These are phyloP conservation scores for Globisporangium irregulare DNA, from an alignment of 352 stramenopile species.

Conservation along the genomic window DNA sequence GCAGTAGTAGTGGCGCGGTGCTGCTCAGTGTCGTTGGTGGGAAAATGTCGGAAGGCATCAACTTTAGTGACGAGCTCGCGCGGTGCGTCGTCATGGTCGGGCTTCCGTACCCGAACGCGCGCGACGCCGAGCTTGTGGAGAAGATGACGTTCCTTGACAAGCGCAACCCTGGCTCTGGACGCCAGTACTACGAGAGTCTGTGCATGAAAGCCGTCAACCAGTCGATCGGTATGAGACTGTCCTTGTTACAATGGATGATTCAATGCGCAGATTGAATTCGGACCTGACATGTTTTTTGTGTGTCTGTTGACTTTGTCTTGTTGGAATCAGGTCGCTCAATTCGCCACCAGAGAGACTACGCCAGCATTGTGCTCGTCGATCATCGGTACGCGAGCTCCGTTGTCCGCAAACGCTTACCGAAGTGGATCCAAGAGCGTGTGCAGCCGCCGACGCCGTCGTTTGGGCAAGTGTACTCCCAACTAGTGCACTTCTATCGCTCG, in stretches of 20 bases:
- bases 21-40: conserved; percentile 98
- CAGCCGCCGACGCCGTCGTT: conserved; percentile 56
- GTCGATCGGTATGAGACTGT: conserved; percentile 87
- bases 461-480: conserved; percentile 64
- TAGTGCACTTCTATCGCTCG: conserved; percentile 75
- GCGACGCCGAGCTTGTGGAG: conserved; percentile 95
- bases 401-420: conserved; percentile 64
- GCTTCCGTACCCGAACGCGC: conserved; percentile 97
- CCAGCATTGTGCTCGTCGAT: conserved; percentile 96
- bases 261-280: not conserved
- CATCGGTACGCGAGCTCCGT: conserved; percentile 84
- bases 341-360: conserved; percentile 97
- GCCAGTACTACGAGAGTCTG: conserved; percentile 96
- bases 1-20: conserved; percentile 51
- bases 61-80: conserved; percentile 98
- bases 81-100: conserved; percentile 97
- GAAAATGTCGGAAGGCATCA: conserved; percentile 99
- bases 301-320: not conserved
- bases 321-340: conserved; percentile 87
- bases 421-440: conserved; percentile 83
- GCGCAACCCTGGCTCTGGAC: conserved; percentile 51
- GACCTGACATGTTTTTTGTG: not conserved
- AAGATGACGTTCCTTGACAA: conserved; percentile 95
- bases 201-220: conserved; percentile 99
- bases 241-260: not conserved